Percentiles rank a stretch among this genome's conserved stretches.
Evolutionary conservation across 2,329 filamentous ascomycete genomes (phyloP).

Genomic region (Xylariaceae sp.): DNA sequence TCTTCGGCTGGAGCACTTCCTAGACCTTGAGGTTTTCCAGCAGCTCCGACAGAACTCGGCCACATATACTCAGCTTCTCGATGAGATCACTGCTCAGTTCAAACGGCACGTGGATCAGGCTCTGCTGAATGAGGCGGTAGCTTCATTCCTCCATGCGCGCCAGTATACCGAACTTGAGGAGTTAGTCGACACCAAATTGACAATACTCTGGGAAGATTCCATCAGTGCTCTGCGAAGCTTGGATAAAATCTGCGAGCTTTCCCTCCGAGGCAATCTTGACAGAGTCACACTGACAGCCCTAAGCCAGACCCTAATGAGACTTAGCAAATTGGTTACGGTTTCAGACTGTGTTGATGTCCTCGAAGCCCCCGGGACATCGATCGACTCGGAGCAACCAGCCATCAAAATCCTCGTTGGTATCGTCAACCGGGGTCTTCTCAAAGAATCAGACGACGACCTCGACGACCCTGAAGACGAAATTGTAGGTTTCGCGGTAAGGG

Average conservation of each 20-base stretch:
- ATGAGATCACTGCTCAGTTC: conserved; percentile 93
- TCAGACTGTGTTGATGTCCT: conserved; percentile 72
- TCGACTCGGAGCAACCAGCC: conserved; percentile 45
- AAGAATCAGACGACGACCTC: conserved; percentile 62
- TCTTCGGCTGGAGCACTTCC: conserved; percentile 75
- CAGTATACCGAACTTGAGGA: conserved; percentile 87
- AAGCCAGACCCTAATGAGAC: conserved; percentile 68
- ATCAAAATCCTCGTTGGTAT: conserved; percentile 69
- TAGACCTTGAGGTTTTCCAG: conserved; percentile 83
- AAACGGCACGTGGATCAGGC: conserved; percentile 82
- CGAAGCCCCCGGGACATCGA: conserved; percentile 53
- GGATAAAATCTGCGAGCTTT: conserved; percentile 66
- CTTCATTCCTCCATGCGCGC: conserved; percentile 77
- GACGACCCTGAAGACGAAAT: conserved; percentile 76
- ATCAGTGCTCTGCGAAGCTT: conserved; percentile 68
- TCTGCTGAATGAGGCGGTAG: conserved; percentile 77
- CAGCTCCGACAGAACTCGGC: conserved; percentile 82
- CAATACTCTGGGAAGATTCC: conserved; percentile 79
- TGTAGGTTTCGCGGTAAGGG: conserved; percentile 68
- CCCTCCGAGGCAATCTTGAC: conserved; percentile 62
- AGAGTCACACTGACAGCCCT: conserved; percentile 62
- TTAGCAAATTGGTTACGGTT: conserved; percentile 74
- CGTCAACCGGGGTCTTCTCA: conserved; percentile 66
- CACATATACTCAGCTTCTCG: conserved; percentile 72
- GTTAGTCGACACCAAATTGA: conserved; percentile 72